Conservation (phyloP, 805 yeast species). For the Metschnikowia gelsemii region DNA sequence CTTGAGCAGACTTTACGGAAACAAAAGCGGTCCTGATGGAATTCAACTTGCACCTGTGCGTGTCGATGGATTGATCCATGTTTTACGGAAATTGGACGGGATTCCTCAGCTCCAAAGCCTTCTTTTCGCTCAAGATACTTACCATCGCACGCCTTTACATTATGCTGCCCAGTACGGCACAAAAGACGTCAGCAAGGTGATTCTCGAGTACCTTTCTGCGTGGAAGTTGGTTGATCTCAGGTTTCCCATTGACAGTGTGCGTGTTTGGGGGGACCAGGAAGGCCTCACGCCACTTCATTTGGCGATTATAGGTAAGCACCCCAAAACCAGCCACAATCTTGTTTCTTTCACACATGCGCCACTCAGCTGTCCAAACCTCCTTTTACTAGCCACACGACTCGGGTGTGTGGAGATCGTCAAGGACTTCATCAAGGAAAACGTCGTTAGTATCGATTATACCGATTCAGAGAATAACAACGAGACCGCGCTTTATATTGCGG, state of each 20-base stretch:
- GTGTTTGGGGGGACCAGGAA: conserved; percentile 76
- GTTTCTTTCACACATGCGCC: conserved; percentile 42
- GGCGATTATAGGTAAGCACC: conserved; percentile 81
- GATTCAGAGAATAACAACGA: conserved; percentile 61
- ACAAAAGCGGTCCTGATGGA: conserved; percentile 50
- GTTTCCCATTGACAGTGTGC: conserved; percentile 53
- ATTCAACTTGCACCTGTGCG: conserved; percentile 48
- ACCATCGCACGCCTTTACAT: conserved; percentile 82
- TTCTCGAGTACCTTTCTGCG: conserved; percentile 53
- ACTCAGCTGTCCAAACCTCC: conserved; percentile 52
- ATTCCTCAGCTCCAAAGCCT: conserved; percentile 20
- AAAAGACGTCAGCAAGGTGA: conserved; percentile 54
- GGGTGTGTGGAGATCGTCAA: conserved; percentile 57
- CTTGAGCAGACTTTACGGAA: conserved; percentile 27
- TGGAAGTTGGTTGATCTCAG: conserved; percentile 59
- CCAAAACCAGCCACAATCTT: conserved; percentile 64
- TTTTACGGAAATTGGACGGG: conserved; percentile 49
- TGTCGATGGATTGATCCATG: conserved; percentile 56
- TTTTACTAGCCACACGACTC: conserved; percentile 67
- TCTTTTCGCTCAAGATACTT: conserved; percentile 68
- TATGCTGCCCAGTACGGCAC: conserved; percentile 88
- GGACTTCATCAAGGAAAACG: conserved; percentile 52
- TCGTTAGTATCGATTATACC: conserved; percentile 62
- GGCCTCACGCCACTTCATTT: conserved; percentile 77
- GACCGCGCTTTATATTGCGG: conserved; percentile 79